Evolutionary conservation across 208 protist genomes (phyloP).

Genomic region (Acanthamoeba culbertsoni): DNA sequence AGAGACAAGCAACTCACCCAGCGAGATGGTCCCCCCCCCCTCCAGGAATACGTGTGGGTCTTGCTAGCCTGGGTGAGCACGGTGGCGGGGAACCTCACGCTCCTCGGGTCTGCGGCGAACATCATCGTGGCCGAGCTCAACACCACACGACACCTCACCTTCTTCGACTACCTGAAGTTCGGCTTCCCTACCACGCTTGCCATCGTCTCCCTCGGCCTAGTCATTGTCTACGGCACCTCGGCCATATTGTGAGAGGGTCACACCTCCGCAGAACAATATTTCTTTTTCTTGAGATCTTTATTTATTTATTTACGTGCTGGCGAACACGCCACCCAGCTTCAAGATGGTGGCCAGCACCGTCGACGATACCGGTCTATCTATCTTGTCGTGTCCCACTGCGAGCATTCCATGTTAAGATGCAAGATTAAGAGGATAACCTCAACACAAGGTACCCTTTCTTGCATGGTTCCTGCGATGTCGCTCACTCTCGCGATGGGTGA

Average conservation of each 20-base stretch:
- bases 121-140: conserved; percentile 31
- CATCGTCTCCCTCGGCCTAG: background rate
- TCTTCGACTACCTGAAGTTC: conserved; percentile 19
- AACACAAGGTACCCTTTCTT: background rate
- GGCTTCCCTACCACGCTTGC: background rate
- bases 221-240: background rate
- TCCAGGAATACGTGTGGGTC: conserved; percentile 17
- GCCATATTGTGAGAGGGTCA: background rate
- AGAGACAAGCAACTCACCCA: background rate
- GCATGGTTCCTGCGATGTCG: background rate
- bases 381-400: conserved; percentile 7
- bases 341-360: conserved; percentile 22
- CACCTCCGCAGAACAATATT: background rate
- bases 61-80: conserved; percentile 7
- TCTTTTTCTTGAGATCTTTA: background rate
- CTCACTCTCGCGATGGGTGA: background rate
- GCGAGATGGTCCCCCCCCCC: background rate
- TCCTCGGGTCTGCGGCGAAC: background rate
- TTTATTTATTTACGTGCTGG: no score
- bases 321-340: conserved; percentile 4
- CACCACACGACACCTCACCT: background rate
- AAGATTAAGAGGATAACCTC: background rate
- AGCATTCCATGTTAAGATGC: background rate
- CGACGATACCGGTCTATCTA: background rate
- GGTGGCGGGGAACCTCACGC: conserved; percentile 21